Base-by-base conservation (phyloP, 805 yeast species). In the Saturnispora saitoi region DNA sequence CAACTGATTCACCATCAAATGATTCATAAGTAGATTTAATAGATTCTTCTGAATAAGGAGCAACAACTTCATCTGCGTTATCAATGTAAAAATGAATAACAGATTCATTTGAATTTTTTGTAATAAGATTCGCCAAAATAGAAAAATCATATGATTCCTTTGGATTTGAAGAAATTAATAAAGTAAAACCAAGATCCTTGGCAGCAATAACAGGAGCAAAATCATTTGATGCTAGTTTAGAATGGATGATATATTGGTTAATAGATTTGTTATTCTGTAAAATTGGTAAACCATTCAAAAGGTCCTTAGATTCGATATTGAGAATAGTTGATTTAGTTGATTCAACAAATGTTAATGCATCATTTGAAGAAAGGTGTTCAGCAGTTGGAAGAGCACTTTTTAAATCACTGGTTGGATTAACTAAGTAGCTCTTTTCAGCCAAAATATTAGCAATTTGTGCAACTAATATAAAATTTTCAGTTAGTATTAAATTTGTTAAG, bases 81-180 rank as follows among this genome's bases (percentile, higher is more conserved):
- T 55, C 48, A 17, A 68, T 61, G 60, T 75, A 82, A 62, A 89
- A 85, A 66, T 89, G 95, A 51, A 89, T 71, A 4, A 86, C 87
- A 1, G 93, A 77, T 44, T 68, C 70, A 5, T 65, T 53, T 31
- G 74, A 63, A 48, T 67, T 67, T 32, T 70, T 63, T 7, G 90
- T 76, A 36, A 81, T 63, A 41, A 78, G 66, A 56, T 79, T 76
- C 2, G 95, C 78, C 24, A 80, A 75, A 41, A 77, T 65, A 5
- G 86, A 71, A 52, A 77, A 71, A 45, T 73, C 73, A 41, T 70
- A 65, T 9, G 83, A 70, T 52, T 83, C 87, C 30, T 68, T 61
- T 8, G 40, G 37, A 34, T 71, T 67, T 57, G 77, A 80, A n/a
- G 96, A 86, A 48, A 89, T 75, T 53, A 90, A 64, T 22, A 83